Percentiles rank a stretch among this genome's conserved stretches.
Evolutionary conservation across 2,329 filamentous ascomycete species (phyloP).

Genomic region (Fusarium metavorans): DNA sequence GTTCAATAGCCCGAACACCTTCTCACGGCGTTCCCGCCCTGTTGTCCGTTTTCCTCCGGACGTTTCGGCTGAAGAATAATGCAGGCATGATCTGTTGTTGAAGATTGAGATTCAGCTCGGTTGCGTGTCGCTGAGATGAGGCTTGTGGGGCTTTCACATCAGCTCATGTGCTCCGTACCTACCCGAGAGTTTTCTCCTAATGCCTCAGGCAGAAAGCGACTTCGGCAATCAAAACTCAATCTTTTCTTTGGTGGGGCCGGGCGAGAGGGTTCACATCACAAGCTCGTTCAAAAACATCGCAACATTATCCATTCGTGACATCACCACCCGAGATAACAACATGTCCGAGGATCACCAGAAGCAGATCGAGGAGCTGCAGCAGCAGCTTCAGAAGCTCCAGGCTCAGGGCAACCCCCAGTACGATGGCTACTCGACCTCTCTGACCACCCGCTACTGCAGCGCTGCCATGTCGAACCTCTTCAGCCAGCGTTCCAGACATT

Average conservation of each 20-base stretch:
- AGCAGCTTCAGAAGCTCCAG: not conserved
- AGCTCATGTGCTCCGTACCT: not conserved
- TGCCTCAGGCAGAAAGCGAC: not conserved
- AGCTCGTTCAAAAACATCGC: not conserved
- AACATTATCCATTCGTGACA: not conserved
- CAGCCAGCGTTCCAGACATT: constrained; percentile 16
- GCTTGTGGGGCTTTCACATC: not conserved
- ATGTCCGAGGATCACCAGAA: not conserved
- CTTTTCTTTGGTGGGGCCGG: not conserved
- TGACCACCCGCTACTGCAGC: not conserved
- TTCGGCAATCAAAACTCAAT: not conserved
- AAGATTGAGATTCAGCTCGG: not conserved
- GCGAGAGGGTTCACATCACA: not conserved
- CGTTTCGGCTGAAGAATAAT: not conserved
- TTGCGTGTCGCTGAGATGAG: not conserved
- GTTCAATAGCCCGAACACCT: not conserved
- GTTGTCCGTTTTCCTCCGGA: not conserved
- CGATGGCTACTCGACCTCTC: not conserved
- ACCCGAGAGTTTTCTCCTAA: not conserved
- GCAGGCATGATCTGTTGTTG: not conserved
- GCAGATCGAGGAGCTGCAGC: not conserved
- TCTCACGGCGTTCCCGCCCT: not conserved
- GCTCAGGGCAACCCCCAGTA: not conserved
- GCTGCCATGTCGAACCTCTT: not conserved
- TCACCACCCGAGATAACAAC: not conserved